Base-by-base conservation (phyloP, 169 alveolate species). In the Miamiensis avidus region DNA sequence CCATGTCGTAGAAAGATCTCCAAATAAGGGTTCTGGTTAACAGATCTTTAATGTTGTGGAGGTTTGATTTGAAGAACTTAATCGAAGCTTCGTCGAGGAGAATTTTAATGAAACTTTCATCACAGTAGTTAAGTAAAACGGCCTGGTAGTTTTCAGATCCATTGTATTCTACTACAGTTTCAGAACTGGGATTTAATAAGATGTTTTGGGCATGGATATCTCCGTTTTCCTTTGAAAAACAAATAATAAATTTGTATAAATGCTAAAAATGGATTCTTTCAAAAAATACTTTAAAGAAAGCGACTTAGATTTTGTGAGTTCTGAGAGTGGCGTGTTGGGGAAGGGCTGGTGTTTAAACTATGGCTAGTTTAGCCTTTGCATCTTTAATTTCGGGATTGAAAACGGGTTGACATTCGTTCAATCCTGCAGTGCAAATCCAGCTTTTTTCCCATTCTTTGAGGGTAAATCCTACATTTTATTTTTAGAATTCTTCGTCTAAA, bases 341-440 rank as follows among this genome's bases (percentile, higher is more conserved):
- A 75, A 91, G 86, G 25, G 95, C 89, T 65, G 92, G 89, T 34
- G 90, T 84, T 85, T 95, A 91, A 26, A 65, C 74, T 30, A 95
- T 84, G n/a, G 64, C 82, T 81, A 93, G 90, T 74, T 82, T 73
- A 16, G 86, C 86, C 34, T 92, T 86, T 74, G 78, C 86, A 28
- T 82, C 33, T 75, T 88, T 79, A 20, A 30, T 78, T 0, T 88
- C 89, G 29, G 75, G 34, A 33, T 90, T 89, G 74, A 90, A 84
- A 16, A 81, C 77, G 31, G 88, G 86, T 31, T 90, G 82, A 76
- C 93, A 84, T 83, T 88, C 93, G 83, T 95, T 95, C 30, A 91
- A 33, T 69, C 97, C 96, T 26, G 95, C 93, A 34, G 92, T 88
- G 74, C 89, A 81, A 30, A 94, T 78, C 97, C 97, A 94, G 34